Conservation (phyloP, 495 filamentous ascomycete species). For the Neurospora cerealis region DNA sequence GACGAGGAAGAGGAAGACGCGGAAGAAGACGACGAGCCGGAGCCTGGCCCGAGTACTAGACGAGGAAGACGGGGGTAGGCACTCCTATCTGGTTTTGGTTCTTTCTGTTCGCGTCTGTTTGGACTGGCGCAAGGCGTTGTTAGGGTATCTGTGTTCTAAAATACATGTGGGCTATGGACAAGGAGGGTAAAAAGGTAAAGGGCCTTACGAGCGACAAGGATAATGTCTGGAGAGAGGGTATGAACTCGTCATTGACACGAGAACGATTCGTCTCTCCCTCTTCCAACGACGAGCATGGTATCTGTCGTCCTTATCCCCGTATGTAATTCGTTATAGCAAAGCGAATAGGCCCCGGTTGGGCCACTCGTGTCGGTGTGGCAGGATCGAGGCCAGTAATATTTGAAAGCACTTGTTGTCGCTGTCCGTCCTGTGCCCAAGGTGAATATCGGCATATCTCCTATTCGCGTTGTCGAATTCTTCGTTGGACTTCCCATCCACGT, state of each 20-base stretch:
- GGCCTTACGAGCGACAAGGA: neutral
- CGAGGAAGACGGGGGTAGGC: constrained; percentile 8
- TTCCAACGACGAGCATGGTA: neutral
- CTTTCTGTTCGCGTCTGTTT: neutral
- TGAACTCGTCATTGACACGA: neutral
- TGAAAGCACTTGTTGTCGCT: neutral
- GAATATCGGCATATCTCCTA: neutral
- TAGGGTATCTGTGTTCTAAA: neutral
- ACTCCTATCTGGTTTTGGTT: neutral
- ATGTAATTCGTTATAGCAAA: neutral
- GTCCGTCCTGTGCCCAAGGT: neutral
- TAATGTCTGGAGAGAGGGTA: neutral
- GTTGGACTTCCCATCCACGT: neutral
- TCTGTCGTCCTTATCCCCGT: neutral
- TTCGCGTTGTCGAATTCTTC: neutral
- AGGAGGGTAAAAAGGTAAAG: neutral
- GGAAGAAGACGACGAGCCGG: constrained; percentile 4
- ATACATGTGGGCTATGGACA: neutral
- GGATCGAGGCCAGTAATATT: neutral
- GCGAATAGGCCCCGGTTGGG: neutral
- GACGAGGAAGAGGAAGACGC: constrained; percentile 9
- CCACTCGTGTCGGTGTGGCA: neutral
- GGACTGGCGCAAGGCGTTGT: neutral
- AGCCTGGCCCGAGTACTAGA: constrained; percentile 15
- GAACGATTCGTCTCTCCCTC: neutral